phyloP scores from a whole-genome alignment of 2,329 filamentous ascomycete genomes.

The Aspergillus calidoustus region DNA sequence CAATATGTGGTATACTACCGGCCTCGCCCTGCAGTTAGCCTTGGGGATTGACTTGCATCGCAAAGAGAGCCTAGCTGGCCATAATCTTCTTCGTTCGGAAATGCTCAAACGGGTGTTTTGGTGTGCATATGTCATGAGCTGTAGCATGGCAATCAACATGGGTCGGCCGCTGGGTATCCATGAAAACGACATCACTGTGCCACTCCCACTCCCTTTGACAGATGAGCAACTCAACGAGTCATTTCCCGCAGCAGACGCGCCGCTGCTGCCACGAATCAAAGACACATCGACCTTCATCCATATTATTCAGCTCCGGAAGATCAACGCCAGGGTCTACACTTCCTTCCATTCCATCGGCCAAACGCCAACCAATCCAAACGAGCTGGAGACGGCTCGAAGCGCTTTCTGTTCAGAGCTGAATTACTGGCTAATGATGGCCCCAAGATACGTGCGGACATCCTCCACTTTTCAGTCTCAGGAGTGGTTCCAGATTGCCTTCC shows the following conservation, averaged over 20 bases:
- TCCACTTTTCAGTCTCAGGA: slow-evolving; percentile 33
- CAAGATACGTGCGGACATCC: slow-evolving; percentile 26
- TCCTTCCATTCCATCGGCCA: slow-evolving; percentile 23
- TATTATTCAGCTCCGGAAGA: slow-evolving; percentile 30
- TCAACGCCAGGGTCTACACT: slow-evolving; percentile 29
- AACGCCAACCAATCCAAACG: neutral
- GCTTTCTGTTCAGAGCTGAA: slow-evolving; percentile 21
- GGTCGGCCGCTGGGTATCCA: slow-evolving; percentile 30
- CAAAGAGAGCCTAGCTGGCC: slow-evolving; percentile 20
- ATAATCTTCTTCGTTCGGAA: slow-evolving; percentile 22
- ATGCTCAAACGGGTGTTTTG: slow-evolving; percentile 32
- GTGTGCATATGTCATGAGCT: slow-evolving; percentile 31
- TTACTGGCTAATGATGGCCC: slow-evolving; percentile 30
- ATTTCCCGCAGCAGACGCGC: neutral
- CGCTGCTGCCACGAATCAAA: slow-evolving; percentile 4
- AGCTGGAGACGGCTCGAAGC: slow-evolving; percentile 8
- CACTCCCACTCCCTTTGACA: slow-evolving; percentile 23
- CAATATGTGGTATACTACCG: slow-evolving; percentile 31
- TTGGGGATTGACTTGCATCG: slow-evolving; percentile 30
- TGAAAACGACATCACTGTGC: slow-evolving; percentile 30
- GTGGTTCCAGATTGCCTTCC: slow-evolving; percentile 36
- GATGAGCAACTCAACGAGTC: slow-evolving; percentile 21
- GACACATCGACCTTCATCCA: slow-evolving; percentile 33
- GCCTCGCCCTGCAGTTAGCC: slow-evolving; percentile 28
- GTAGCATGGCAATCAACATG: slow-evolving; percentile 32